Percentiles rank a stretch among this genome's conserved stretches.
Conservation (phyloP, 2,329 filamentous ascomycete species). For the Periglandula ipomoeae region DNA sequence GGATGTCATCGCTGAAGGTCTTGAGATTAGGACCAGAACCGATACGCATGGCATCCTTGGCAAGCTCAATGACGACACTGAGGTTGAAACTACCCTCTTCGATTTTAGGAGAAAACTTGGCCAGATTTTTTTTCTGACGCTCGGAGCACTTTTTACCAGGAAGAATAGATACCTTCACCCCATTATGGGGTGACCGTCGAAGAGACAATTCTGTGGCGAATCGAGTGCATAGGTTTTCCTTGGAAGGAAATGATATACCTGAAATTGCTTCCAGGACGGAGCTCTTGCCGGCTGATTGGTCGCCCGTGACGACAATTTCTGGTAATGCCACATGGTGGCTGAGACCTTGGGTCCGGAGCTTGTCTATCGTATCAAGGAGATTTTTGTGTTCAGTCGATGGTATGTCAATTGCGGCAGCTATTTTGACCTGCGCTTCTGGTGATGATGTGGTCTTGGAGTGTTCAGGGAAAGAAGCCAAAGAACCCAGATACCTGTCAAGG, state of each 20-base stretch:
- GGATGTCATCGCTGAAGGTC: conserved; percentile 35
- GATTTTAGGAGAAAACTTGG: conserved; percentile 15
- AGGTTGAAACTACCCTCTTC: conserved; percentile 16
- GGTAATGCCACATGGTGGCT: conserved; percentile 26
- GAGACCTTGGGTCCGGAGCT: conserved; percentile 7
- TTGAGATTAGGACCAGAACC: conserved; percentile 18
- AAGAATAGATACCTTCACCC: conserved; percentile 23
- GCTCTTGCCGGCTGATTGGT: conserved; percentile 54
- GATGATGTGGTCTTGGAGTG: no score
- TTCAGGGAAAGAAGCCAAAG: no score
- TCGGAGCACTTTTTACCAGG: conserved; percentile 20
- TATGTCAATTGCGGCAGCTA: conserved; percentile 1
- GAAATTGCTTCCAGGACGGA: conserved; percentile 57
- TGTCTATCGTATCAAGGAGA: conserved; percentile 11
- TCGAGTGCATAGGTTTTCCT: conserved; percentile 49
- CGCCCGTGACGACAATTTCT: conserved; percentile 47
- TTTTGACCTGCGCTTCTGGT: not conserved
- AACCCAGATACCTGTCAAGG: no score
- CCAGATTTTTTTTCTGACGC: conserved; percentile 16
- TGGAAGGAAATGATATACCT: conserved; percentile 48
- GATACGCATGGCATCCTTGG: conserved; percentile 41
- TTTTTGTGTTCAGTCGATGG: conserved; percentile 5
- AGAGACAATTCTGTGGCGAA: conserved; percentile 55
- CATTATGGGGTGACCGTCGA: conserved; percentile 28
- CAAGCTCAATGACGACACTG: conserved; percentile 26